Evolutionary conservation across 2,329 filamentous ascomycete species (phyloP).

Genomic region (Diaporthe ampelina): DNA sequence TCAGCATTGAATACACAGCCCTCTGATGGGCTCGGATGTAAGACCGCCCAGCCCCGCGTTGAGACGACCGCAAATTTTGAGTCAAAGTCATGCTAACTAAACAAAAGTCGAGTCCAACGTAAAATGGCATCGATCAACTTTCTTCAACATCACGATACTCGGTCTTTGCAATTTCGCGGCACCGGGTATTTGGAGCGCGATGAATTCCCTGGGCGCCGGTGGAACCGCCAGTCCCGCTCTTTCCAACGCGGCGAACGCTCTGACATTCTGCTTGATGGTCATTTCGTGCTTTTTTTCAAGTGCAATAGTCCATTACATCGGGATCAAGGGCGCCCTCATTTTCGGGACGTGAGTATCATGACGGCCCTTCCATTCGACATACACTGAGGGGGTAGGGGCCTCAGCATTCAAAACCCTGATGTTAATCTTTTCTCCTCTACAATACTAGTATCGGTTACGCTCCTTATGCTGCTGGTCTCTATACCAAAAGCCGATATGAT

Average conservation of each 20-base stretch:
- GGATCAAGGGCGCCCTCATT: conserved; percentile 79
- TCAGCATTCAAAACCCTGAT: too few relatives aligned
- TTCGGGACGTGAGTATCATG: conserved; percentile 70
- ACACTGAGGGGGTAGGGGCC: too few relatives aligned
- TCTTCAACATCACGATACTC: conserved; percentile 80
- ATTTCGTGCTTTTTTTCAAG: conserved; percentile 69
- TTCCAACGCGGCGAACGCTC: conserved; percentile 60
- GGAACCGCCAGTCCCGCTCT: conserved; percentile 57
- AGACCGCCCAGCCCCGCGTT: conserved; percentile 4
- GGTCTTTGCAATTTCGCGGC: conserved; percentile 79
- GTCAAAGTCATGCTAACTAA: neutral
- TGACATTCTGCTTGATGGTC: conserved; percentile 61
- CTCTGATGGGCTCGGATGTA: neutral
- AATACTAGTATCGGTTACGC: conserved; percentile 72
- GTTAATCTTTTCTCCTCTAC: neutral
- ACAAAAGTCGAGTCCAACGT: conserved; percentile 49
- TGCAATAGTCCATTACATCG: conserved; percentile 74
- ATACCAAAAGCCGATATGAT: conserved; percentile 79
- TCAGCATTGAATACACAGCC: neutral
- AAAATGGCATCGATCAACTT: conserved; percentile 79
- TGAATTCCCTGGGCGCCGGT: conserved; percentile 58
- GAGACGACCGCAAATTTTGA: neutral
- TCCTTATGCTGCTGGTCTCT: conserved; percentile 78
- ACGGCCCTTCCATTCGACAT: too few relatives aligned
- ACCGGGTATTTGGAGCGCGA: conserved; percentile 71